phyloP scores from a whole-genome alignment of 352 stramenopile species.

The Blastocystis sp. region DNA sequence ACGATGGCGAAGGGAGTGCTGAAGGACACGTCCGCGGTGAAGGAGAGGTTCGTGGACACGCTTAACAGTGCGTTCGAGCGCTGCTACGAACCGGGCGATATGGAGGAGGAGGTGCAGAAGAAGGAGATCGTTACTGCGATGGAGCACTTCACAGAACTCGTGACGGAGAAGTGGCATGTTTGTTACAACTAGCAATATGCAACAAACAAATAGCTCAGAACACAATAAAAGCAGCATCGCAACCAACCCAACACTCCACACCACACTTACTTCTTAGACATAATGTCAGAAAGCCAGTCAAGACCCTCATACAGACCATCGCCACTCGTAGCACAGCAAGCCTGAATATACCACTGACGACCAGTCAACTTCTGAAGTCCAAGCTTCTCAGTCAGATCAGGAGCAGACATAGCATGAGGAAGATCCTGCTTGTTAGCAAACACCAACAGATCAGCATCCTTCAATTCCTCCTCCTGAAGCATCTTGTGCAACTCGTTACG shows the following conservation, averaged over 20 bases:
- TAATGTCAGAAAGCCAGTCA: conserved; percentile 89
- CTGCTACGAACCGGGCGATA: neutral
- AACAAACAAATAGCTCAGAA: too few relatives aligned
- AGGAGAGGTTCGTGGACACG: neutral
- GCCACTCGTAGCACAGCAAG: conserved; percentile 94
- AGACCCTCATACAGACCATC: conserved; percentile 97
- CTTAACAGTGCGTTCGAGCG: conserved; percentile 15
- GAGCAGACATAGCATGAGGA: conserved; percentile 91
- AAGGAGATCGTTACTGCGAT: neutral
- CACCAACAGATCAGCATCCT: conserved; percentile 91
- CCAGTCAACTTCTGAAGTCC: conserved; percentile 91
- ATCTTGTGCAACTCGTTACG: conserved; percentile 95
- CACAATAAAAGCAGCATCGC: too few relatives aligned
- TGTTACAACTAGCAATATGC: neutral
- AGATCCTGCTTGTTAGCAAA: conserved; percentile 99
- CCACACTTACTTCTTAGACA: conserved; percentile 75
- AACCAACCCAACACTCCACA: too few relatives aligned
- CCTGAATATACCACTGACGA: conserved; percentile 98
- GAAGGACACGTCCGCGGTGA: neutral
- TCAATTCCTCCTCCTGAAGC: conserved; percentile 95
- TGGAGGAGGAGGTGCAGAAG: conserved; percentile 28
- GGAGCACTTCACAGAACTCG: neutral
- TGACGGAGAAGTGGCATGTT: neutral
- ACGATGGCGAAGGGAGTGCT: conserved; percentile 34
- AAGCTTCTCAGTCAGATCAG: conserved; percentile 98